Evolutionary conservation across 129 eudicot species (phyloP), one percentile per base, ranked within the genome.

Genomic region (Logfia minima): DNA sequence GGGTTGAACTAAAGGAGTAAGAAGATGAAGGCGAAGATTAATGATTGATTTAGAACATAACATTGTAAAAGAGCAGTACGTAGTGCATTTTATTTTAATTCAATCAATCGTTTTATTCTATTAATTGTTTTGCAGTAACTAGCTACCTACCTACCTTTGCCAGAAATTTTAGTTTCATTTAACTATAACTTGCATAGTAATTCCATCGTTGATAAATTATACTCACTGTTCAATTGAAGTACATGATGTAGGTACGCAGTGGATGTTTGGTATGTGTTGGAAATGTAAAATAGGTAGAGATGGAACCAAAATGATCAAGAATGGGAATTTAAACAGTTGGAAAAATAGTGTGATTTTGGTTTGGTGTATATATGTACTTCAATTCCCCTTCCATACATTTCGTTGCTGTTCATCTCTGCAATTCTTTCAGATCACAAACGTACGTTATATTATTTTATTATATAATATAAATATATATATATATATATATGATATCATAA

Each of bases 1-100:
- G 98, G 98, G 83, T 82, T 79, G 85, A 67, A 59, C 67, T 86
- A 45, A 86, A 89, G 79, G 88, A 78, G 79, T 87, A 87, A 88
- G 37, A 39, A 75, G 82, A 59, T 67, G 81, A 83, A 81, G 70
- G 18, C 3, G 75, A 58, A 45, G 64, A 68, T 16, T 4, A 60
- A 61, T 17, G 31, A 81, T 37, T 55, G 56, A 68, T 64, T 24
- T 34, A 75, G 80, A 71, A 62, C 24, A 16, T 63, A 82, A 41
- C 59, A 34, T 23, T 71, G 77, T 71, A 70, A 70, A 78, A 67
- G 67, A 80, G 80, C 62, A 58, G 41, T 48, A 60, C 68, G 73
- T 79, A 77, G 83, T 52, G 69, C 76, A 64, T 58, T 79, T 79
- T 7, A 34, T 41, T 72, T 65, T 11, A 34, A 43, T 23, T 75